phyloP scores from a whole-genome alignment of 31 red algal species.

The Porphyra umbilicalis region DNA sequence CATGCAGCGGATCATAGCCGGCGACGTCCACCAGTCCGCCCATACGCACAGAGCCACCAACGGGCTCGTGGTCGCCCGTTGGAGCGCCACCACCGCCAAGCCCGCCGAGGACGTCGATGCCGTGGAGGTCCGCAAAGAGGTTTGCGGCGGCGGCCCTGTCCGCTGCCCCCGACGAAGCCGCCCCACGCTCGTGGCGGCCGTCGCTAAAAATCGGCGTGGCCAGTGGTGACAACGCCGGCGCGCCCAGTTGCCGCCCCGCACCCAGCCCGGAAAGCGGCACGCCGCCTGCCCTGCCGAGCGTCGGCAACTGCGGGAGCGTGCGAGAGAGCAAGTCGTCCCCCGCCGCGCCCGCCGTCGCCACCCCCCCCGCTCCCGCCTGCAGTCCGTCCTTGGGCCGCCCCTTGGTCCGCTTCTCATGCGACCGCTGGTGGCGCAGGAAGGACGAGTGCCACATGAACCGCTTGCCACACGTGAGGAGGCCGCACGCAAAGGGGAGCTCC shows the following conservation, averaged over 20 bases:
- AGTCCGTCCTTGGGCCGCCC: neutral
- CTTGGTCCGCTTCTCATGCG: constrained; percentile 15
- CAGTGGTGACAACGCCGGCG: no score
- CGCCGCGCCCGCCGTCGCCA: neutral
- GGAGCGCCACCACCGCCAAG: neutral
- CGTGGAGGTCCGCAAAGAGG: neutral
- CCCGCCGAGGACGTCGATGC: neutral
- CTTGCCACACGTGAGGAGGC: constrained; percentile 50
- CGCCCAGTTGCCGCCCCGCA: neutral
- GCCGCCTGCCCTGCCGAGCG: neutral
- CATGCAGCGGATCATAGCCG: no score
- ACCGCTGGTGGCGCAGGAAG: constrained; percentile 37
- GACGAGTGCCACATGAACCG: constrained; percentile 70
- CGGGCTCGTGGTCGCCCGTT: no score
- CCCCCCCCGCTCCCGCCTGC: neutral
- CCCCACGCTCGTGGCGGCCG: no score
- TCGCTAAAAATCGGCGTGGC: no score
- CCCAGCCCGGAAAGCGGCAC: neutral
- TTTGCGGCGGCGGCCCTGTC: neutral
- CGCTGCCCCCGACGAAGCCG: no score
- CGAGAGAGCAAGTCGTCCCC: neutral
- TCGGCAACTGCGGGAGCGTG: neutral
- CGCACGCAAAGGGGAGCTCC: constrained; percentile 71
- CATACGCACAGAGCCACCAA: no score
- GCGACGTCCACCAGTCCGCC: no score